These are phyloP conservation scores for Scenedesmus sp. DNA, from an alignment of 163 green algal species.

Conservation along the genomic window DNA sequence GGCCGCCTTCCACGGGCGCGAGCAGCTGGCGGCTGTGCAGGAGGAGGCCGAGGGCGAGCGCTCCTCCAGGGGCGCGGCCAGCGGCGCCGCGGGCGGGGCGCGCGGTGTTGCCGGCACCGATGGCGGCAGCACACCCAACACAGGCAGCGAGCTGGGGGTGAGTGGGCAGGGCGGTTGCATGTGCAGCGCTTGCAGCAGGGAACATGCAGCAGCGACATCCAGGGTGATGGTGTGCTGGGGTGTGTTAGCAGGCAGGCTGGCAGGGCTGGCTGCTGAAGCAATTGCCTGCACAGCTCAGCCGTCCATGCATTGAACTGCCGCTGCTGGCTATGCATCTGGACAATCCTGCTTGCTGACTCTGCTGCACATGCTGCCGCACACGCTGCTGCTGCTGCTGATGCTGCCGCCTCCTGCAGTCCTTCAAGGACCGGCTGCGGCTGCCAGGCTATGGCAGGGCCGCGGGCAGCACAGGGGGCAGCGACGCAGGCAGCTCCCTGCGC, in stretches of 20 bases:
- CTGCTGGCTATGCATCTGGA: background rate
- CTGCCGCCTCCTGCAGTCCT: slow-evolving; percentile 12
- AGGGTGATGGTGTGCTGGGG: too few species aligned
- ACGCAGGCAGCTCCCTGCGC: slow-evolving; percentile 40
- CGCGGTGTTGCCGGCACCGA: background rate
- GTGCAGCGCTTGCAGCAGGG: background rate
- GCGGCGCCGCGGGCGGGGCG: background rate
- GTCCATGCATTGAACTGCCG: background rate
- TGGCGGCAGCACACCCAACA: slow-evolving; percentile 34
- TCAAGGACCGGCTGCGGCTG: slow-evolving; percentile 42
- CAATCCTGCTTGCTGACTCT: background rate
- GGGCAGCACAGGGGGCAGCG: slow-evolving; percentile 21
- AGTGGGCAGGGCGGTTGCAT: background rate
- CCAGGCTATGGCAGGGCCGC: background rate
- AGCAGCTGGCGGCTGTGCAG: background rate
- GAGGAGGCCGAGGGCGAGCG: slow-evolving; percentile 21
- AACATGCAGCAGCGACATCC: background rate
- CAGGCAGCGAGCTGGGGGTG: slow-evolving; percentile 38
- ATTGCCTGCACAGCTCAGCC: background rate
- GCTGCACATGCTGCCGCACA: too few species aligned
- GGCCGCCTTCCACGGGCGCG: slow-evolving; percentile 26
- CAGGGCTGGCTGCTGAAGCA: background rate
- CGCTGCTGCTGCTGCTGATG: background rate
- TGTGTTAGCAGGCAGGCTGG: too few species aligned
- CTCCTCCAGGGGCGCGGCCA: background rate